Base-by-base conservation (phyloP, 495 filamentous ascomycete genomes). In the Astrocystis sublimbata region DNA sequence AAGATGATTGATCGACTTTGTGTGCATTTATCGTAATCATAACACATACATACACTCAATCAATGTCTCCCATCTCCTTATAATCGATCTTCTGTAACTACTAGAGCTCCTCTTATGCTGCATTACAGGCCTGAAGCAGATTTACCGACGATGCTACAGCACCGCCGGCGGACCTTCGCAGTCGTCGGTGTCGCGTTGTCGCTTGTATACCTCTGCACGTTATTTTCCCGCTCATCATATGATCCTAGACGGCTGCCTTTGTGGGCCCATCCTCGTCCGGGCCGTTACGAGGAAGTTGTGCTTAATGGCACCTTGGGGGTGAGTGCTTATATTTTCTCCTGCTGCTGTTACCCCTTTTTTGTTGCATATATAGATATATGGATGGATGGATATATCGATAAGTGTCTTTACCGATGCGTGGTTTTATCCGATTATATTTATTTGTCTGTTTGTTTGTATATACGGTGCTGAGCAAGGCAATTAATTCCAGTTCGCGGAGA, bases 401-500 rank as follows among this genome's bases (percentile, higher is more conserved):
- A n/a, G n/a, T n/a, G n/a, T n/a, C n/a, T n/a, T n/a, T n/a, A n/a
- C n/a, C n/a, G n/a, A n/a, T n/a, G n/a, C n/a, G n/a, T n/a, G n/a
- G n/a, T n/a, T n/a, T n/a, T n/a, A n/a, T n/a, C n/a, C n/a, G n/a
- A n/a, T n/a, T n/a, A n/a, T n/a, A n/a, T n/a, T n/a, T n/a, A n/a
- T n/a, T n/a, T n/a, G n/a, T n/a, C n/a, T n/a, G n/a, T n/a, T n/a
- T n/a, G n/a, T n/a, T n/a, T n/a, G n/a, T n/a, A n/a, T n/a, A n/a
- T n/a, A n/a, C n/a, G n/a, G n/a, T n/a, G n/a, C n/a, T n/a, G n/a
- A n/a, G n/a, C n/a, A n/a, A n/a, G n/a, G n/a, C n/a, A n/a, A n/a
- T n/a, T n/a, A n/a, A n/a, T n/a, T n/a, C n/a, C n/a, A 88, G 85
- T 87, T 89, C 63, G 68, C 83, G 46, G 79, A 85, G 57, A 76